Conservation (phyloP, 2,329 filamentous ascomycete genomes). For the Botrytis cinerea region DNA sequence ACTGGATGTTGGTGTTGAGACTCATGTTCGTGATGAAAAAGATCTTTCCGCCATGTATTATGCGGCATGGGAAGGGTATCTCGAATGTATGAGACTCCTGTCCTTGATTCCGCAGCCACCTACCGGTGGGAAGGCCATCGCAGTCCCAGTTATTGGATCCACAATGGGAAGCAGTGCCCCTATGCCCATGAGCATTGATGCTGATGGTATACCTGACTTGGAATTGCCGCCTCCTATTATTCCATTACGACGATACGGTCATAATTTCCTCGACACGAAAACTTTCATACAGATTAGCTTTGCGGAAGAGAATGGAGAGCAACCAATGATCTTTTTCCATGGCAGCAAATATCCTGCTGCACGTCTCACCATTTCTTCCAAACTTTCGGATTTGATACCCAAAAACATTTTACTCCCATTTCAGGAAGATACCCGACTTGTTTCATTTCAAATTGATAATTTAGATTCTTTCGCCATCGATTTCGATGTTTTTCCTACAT, state of each 20-base stretch:
- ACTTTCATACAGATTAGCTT: constrained; percentile 94
- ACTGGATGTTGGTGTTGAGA: constrained; percentile 75
- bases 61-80: constrained; percentile 94
- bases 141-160: constrained; percentile 41
- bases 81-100: constrained; percentile 90
- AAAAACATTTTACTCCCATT: constrained; percentile 95
- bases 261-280: constrained; percentile 98
- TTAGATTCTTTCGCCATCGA: constrained; percentile 91
- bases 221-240: constrained; percentile 95
- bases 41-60: constrained; percentile 95
- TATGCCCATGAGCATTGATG: constrained; percentile 68
- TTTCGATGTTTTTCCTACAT: constrained; percentile 96
- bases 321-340: constrained; percentile 91
- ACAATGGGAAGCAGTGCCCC: constrained; percentile 45
- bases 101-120: constrained; percentile 49
- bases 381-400: constrained; percentile 92
- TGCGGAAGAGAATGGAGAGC: constrained; percentile 66
- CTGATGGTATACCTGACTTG: constrained; percentile 87
- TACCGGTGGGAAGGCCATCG: constrained; percentile 28
- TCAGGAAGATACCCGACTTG: constrained; percentile 89
- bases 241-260: constrained; percentile 87
- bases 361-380: constrained; percentile 92
- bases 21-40: constrained; percentile 86
- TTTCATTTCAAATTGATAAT: constrained; percentile 95
- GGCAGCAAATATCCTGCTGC: constrained; percentile 95